These are phyloP conservation scores for Ormosia semicastrata DNA, from an alignment of 306 rosid genomes.

Conservation along the genomic window DNA sequence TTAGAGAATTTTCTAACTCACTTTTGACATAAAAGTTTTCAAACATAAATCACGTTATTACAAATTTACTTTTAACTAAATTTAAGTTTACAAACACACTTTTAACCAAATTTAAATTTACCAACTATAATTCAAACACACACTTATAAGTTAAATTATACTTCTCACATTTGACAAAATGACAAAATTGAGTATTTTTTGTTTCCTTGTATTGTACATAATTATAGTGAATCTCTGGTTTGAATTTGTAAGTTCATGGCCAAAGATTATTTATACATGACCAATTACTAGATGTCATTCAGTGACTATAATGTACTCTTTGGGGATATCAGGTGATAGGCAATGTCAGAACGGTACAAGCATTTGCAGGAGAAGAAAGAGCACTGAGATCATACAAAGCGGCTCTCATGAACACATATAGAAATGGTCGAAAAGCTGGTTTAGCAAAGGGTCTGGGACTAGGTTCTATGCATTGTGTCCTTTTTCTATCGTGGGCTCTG, in stretches of 20 bases:
- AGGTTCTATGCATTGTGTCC: conserved; percentile 87
- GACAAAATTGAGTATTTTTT: neutral
- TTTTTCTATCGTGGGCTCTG: conserved; percentile 88
- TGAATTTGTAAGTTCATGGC: neutral
- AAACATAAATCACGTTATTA: no score
- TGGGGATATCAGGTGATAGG: conserved; percentile 69
- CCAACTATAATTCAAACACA: no score
- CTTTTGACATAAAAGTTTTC: no score
- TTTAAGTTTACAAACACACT: no score
- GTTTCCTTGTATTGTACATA: neutral
- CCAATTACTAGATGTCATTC: neutral
- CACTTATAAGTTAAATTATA: no score
- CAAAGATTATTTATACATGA: neutral
- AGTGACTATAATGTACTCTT: neutral
- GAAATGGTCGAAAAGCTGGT: conserved; percentile 77
- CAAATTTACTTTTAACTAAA: no score
- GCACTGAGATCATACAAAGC: conserved; percentile 71
- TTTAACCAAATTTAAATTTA: no score
- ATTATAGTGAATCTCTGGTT: neutral
- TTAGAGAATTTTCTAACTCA: no score
- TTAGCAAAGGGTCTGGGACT: conserved; percentile 93
- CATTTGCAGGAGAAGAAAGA: conserved; percentile 93
- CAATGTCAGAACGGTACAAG: conserved; percentile 93
- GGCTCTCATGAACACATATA: conserved; percentile 71
- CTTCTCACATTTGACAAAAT: neutral